Evolutionary conservation across 208 protist genomes (phyloP).

Genomic region (Trypanosoma cruzi): DNA sequence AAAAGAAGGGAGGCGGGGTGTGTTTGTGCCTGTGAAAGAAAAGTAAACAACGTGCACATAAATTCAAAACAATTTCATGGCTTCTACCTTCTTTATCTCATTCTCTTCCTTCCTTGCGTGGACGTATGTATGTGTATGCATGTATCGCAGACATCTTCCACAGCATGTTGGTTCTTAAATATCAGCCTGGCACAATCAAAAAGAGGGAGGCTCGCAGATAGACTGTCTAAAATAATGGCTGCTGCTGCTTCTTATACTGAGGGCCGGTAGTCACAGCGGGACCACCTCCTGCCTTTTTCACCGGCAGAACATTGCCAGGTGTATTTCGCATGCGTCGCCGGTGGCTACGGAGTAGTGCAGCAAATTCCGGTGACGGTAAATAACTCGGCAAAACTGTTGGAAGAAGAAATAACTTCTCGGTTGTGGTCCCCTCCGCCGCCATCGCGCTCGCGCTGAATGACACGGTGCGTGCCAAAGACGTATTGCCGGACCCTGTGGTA

Average conservation of each 20-base stretch:
- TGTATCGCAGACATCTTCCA: too few species aligned
- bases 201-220: too few species aligned
- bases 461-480: background rate
- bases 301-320: background rate
- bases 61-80: background rate
- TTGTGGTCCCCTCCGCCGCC: slow-evolving; percentile 31
- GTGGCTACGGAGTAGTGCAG: slow-evolving; percentile 19
- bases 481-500: background rate
- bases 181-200: too few species aligned
- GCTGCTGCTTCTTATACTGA: background rate
- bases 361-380: slow-evolving; percentile 46
- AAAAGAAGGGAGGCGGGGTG: background rate
- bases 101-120: background rate
- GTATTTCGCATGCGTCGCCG: background rate
- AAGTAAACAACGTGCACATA: background rate
- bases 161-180: too few species aligned
- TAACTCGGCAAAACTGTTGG: slow-evolving; percentile 61
- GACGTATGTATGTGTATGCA: background rate
- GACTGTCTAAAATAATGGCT: slow-evolving; percentile 1
- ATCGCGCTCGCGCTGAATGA: slow-evolving; percentile 26
- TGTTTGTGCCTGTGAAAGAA: background rate
- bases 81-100: background rate
- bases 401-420: slow-evolving; percentile 65
- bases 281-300: background rate
- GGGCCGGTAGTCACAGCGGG: background rate